phyloP scores from a whole-genome alignment of 257 asterid species.

The Capsicum chinense region DNA sequence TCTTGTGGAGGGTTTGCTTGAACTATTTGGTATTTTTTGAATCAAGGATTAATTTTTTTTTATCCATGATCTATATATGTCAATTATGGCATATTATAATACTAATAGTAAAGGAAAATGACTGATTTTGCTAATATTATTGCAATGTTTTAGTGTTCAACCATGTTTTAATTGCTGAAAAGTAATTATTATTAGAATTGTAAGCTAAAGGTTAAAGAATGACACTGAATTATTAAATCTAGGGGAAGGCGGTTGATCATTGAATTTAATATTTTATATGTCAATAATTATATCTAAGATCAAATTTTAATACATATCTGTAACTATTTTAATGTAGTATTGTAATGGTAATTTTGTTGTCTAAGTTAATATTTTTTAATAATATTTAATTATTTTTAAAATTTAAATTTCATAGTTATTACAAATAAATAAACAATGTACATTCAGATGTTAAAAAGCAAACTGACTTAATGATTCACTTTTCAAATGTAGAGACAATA shows the following conservation, averaged over 20 bases:
- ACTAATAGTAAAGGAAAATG: background rate
- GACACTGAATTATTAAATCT: constrained; percentile 33
- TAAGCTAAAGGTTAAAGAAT: background rate
- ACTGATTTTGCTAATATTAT: constrained; percentile 18
- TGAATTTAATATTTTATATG: no score
- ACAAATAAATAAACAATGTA: no score
- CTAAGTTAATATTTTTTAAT: no score
- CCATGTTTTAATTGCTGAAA: background rate
- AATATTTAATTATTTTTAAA: no score
- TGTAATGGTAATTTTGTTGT: no score
- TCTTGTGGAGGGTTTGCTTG: background rate
- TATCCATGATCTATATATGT: background rate
- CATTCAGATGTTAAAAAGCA: no score
- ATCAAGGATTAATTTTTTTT: background rate
- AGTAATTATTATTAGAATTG: background rate
- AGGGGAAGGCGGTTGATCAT: constrained; percentile 69
- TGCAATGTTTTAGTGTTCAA: background rate
- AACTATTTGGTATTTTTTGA: background rate
- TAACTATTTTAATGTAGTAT: no score
- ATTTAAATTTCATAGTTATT: no score
- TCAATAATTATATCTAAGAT: no score
- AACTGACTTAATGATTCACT: no score
- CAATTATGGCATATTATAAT: background rate
- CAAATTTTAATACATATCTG: no score
- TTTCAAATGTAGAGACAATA: no score